These are phyloP conservation scores for Ambrosiella xylebori DNA, from an alignment of 2,329 filamentous ascomycete species.

Conservation along the genomic window DNA sequence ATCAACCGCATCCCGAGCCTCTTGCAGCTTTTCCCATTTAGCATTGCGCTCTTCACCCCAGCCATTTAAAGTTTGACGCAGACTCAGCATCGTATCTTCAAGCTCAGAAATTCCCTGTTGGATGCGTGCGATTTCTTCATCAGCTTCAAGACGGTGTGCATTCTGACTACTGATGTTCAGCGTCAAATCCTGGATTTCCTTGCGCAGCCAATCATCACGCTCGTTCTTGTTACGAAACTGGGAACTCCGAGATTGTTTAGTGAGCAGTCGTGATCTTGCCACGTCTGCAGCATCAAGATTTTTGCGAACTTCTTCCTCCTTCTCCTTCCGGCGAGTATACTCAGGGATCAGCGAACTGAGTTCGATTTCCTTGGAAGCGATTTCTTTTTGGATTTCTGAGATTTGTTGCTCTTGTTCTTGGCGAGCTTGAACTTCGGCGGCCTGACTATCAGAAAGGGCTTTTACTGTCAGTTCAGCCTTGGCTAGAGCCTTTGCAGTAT, in stretches of 20 bases:
- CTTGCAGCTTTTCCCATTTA: conserved; percentile 56
- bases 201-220: conserved; percentile 65
- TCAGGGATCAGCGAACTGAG: conserved; percentile 58
- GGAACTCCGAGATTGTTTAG: conserved; percentile 77
- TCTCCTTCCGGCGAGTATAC: conserved; percentile 53
- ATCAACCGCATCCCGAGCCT: conserved; percentile 62
- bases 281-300: conserved; percentile 63
- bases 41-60: conserved; percentile 58
- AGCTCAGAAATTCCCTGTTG: conserved; percentile 53
- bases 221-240: conserved; percentile 80
- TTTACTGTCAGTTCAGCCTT: conserved; percentile 77
- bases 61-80: conserved; percentile 60
- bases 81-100: conserved; percentile 52
- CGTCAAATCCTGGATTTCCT: conserved; percentile 67
- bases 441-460: conserved; percentile 65
- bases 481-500: conserved; percentile 61
- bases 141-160: conserved; percentile 66
- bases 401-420: conserved; percentile 56
- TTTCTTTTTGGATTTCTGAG: conserved; percentile 53
- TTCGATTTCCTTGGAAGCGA: conserved; percentile 59
- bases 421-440: conserved; percentile 55
- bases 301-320: conserved; percentile 53
- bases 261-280: conserved; percentile 60
- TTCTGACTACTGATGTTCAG: conserved; percentile 62
- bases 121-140: conserved; percentile 62